Conservation (phyloP, 495 filamentous ascomycete species). For the Bacidia rubella region DNA sequence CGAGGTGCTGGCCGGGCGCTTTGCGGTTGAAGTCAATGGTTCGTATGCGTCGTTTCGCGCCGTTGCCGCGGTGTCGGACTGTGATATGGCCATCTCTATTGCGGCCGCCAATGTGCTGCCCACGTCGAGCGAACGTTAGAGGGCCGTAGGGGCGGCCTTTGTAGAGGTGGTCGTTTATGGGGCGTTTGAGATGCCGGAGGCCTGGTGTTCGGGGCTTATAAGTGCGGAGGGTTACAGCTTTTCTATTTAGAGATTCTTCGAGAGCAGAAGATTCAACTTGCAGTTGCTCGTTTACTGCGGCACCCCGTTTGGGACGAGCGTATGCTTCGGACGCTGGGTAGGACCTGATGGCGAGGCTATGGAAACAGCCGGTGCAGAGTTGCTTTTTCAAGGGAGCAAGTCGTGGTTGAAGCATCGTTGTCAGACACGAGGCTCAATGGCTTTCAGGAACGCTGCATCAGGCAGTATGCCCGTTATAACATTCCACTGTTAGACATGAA, state of each 20-base stretch:
- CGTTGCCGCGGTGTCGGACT: slow-evolving; percentile 81
- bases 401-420: slow-evolving; percentile 52
- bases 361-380: slow-evolving; percentile 31
- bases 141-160: slow-evolving; percentile 74
- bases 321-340: slow-evolving; percentile 30
- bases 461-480: too few species aligned
- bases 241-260: slow-evolving; percentile 4
- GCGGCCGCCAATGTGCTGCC: slow-evolving; percentile 79
- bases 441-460: too few species aligned
- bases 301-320: slow-evolving; percentile 21
- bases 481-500: too few species aligned
- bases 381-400: slow-evolving; percentile 38
- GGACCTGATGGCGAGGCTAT: slow-evolving; percentile 27
- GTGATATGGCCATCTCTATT: slow-evolving; percentile 78
- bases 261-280: slow-evolving; percentile 8
- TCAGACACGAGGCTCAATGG: too few species aligned
- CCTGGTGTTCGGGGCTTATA: slow-evolving; percentile 95
- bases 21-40: slow-evolving; percentile 74
- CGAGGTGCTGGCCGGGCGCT: slow-evolving; percentile 62
- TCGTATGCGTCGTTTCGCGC: slow-evolving; percentile 78
- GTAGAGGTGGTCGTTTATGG: slow-evolving; percentile 93
- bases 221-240: slow-evolving; percentile 40
- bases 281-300: slow-evolving; percentile 5
- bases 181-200: slow-evolving; percentile 76
- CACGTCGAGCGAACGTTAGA: slow-evolving; percentile 81